Conservation (phyloP, 2,329 filamentous ascomycete genomes). For the Capronia coronata region DNA sequence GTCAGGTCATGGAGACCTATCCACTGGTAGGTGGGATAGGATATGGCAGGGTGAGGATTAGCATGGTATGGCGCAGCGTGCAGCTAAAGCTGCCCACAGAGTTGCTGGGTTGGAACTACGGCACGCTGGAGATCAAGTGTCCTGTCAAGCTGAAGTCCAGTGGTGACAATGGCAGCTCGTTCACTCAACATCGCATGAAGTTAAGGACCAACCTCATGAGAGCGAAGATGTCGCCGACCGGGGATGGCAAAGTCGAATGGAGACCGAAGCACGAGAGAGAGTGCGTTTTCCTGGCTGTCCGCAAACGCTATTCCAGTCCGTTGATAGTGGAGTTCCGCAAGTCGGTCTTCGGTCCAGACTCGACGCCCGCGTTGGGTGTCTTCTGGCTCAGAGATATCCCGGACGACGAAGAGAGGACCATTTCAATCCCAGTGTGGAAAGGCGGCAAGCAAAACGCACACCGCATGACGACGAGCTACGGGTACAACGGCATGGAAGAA, state of each 20-base stretch:
- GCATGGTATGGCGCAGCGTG: conserved; percentile 66
- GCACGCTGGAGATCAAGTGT: conserved; percentile 60
- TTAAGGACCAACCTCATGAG: conserved; percentile 52
- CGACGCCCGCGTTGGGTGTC: conserved; percentile 30
- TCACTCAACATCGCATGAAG: conserved; percentile 53
- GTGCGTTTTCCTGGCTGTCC: conserved; percentile 29
- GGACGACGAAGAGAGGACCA: conserved; percentile 58
- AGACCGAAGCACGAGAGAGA: conserved; percentile 25
- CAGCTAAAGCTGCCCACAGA: conserved; percentile 55
- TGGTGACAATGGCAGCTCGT: conserved; percentile 43
- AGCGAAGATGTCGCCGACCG: conserved; percentile 62
- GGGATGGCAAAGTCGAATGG: conserved; percentile 53
- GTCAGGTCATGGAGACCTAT: conserved; percentile 60
- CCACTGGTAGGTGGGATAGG: conserved; percentile 67
- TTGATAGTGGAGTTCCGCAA: conserved; percentile 31
- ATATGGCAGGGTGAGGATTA: conserved; percentile 61
- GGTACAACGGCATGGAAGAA: conserved; percentile 44
- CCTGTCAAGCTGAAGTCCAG: conserved; percentile 43
- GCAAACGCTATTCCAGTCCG: conserved; percentile 30
- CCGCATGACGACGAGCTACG: conserved; percentile 29
- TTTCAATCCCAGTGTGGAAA: conserved; percentile 60
- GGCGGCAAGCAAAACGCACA: conserved; percentile 48
- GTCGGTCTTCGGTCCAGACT: conserved; percentile 27
- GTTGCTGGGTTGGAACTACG: conserved; percentile 63
- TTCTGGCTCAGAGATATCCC: conserved; percentile 50